A percentile compares a stretch with the other conserved stretches of the same genome.
These are phyloP conservation scores for Tilletiopsis washingtonensis DNA, from an alignment of 1,284 basidiomycete species.

Conservation along the genomic window DNA sequence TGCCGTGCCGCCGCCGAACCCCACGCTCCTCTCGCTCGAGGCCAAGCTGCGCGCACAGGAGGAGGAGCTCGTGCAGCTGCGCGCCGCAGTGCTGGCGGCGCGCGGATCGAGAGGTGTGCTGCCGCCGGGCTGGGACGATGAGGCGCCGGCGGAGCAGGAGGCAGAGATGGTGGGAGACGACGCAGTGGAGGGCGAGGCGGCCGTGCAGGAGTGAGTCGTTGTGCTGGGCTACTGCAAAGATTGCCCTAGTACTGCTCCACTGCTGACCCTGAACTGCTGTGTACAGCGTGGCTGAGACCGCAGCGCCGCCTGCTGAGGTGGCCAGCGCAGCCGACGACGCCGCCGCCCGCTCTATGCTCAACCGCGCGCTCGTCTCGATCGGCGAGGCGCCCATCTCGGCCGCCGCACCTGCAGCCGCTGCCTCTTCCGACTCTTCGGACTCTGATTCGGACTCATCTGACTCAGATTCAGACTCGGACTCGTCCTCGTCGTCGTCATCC, in stretches of 20 bases:
- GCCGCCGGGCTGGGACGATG: constrained; percentile 4
- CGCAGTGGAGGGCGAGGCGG: neutral
- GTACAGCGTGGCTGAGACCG: neutral
- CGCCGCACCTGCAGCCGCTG: constrained; percentile 2
- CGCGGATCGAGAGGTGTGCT: neutral
- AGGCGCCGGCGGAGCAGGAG: neutral
- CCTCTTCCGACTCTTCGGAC: constrained; percentile 2
- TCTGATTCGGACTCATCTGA: constrained; percentile 5
- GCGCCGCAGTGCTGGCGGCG: neutral
- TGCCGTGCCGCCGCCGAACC: too few relatives aligned
- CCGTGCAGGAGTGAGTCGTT: neutral
- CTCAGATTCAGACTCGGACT: constrained; percentile 3
- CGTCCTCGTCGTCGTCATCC: neutral
- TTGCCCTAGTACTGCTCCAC: too few relatives aligned
- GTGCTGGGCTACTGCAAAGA: too few relatives aligned
- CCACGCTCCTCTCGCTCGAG: too few relatives aligned
- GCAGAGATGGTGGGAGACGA: neutral
- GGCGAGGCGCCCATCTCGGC: neutral
- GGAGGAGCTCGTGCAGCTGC: neutral
- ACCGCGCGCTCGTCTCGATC: neutral
- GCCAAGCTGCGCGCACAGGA: neutral
- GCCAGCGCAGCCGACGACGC: constrained; percentile 1
- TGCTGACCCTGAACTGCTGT: too few relatives aligned
- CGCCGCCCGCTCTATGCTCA: neutral
- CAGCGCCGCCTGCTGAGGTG: neutral